Evolutionary conservation across 495 filamentous ascomycete species (phyloP).

Genomic region (Aspergillus haitiensis): DNA sequence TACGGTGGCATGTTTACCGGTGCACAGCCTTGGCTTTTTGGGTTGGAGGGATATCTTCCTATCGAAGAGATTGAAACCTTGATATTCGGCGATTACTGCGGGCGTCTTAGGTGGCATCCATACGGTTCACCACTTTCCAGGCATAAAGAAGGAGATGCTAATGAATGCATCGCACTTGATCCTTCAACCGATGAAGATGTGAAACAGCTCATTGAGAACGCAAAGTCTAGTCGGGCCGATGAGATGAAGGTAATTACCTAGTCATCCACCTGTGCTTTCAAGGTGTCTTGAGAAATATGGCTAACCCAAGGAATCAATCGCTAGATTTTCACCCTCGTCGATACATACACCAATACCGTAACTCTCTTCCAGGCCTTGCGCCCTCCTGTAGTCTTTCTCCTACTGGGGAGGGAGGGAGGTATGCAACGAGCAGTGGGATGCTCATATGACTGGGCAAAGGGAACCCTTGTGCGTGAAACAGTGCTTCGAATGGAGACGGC

Average conservation of each 20-base stretch:
- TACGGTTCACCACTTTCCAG: not conserved
- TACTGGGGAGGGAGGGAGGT: constrained; percentile 1
- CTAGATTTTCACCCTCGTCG: constrained; percentile 6
- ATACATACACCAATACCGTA: constrained; percentile 7
- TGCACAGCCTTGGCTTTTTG: constrained; percentile 6
- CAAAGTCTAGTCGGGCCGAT: not conserved
- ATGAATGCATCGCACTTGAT: not conserved
- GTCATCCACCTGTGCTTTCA: too few relatives aligned
- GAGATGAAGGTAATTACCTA: not conserved
- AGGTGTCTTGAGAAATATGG: not conserved
- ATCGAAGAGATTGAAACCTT: not conserved
- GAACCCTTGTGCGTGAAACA: not conserved
- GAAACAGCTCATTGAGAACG: not conserved
- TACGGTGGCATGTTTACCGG: not conserved
- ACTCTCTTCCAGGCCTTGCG: not conserved
- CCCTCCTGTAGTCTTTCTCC: not conserved
- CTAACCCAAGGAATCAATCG: not conserved
- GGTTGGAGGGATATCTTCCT: not conserved
- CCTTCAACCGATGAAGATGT: not conserved
- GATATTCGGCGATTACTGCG: not conserved
- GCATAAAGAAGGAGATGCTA: not conserved
- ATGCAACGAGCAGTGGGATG: constrained; percentile 7
- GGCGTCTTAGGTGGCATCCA: not conserved
- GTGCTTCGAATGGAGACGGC: not conserved
- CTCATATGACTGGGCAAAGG: constrained; percentile 4